Base-by-base conservation (phyloP, 352 stramenopile species). In the Achlya hypogyna region DNA sequence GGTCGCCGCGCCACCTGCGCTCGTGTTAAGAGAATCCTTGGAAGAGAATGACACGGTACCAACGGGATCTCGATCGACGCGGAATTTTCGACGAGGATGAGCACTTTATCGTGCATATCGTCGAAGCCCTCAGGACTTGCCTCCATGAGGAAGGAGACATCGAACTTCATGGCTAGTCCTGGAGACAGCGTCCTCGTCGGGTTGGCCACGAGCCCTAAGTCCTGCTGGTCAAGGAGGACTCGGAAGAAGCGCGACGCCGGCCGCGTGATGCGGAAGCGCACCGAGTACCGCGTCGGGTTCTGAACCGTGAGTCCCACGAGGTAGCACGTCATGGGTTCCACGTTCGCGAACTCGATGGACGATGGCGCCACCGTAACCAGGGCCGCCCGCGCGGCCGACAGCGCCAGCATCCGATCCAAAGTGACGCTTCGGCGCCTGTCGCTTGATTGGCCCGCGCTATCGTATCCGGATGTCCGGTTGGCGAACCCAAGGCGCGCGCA, bases 251-350 rank as follows among this genome's bases (percentile, higher is more conserved):
- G 89, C 16, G 78, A 80, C 0, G 71, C 72, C 0, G 74, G 69
- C 14, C 82, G 79, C 5, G 82, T 83, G 35, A 91, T 54, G 5
- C 80, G 79, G 62, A 87, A 91, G 14, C 84, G 81, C 47, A 92
- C 59, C 2, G 74, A 64, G 8, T 81, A 77, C 20, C 82, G 73
- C 22, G 84, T 91, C 6, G 79, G 78, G 66, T 95, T 95, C 32
- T 79, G 81, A 4, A 93, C 75, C 18, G 51, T 71, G 5, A 93
- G 68, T 43, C 63, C 52, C 20, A 84, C 79, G 34, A 93, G 71
- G 68, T 92, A 93, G 62, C 81, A 87, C 18, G 72, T 72, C 28
- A 76, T 74, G 2, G 72, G 56, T 40, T 91, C 84, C 25, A 93
- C 78, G 31, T 73, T 73, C 27, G 69, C 52, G 65, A 93, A 91